Evolutionary conservation across 2,329 filamentous ascomycete genomes (phyloP).

Genomic region (Cercospora citrullina): DNA sequence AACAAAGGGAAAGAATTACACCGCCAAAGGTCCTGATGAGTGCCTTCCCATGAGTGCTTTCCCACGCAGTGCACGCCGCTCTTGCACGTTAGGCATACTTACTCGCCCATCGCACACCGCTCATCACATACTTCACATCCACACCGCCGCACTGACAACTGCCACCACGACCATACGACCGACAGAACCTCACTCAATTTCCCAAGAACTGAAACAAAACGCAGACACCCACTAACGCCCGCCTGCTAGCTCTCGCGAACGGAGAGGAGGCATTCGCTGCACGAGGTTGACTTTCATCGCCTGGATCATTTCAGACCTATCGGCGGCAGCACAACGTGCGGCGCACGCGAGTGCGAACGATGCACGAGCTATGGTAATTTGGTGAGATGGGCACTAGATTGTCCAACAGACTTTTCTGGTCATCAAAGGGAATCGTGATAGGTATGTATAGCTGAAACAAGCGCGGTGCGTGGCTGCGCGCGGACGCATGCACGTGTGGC

Average conservation of each 20-base stretch:
- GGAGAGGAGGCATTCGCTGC: slow-evolving; percentile 2
- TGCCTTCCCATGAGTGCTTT: not conserved
- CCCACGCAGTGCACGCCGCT: not conserved
- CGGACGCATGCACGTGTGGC: slow-evolving; percentile 7
- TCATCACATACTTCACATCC: not conserved
- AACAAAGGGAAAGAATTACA: too few species aligned
- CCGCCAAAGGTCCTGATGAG: not conserved
- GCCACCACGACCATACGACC: not conserved
- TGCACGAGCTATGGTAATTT: not conserved
- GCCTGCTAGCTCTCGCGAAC: not conserved
- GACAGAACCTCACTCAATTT: not conserved
- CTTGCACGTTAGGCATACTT: not conserved
- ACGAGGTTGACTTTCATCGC: not conserved
- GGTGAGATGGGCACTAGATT: not conserved
- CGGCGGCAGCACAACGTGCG: not conserved
- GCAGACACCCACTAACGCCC: slow-evolving; percentile 12
- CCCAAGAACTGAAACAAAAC: slow-evolving; percentile 7
- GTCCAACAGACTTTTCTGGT: not conserved
- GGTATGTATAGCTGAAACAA: slow-evolving; percentile 12
- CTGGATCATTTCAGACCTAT: not conserved
- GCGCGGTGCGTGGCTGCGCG: slow-evolving; percentile 8
- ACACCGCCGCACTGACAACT: not conserved
- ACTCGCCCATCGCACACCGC: not conserved
- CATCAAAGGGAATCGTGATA: not conserved
- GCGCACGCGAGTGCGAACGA: not conserved